Conservation (phyloP, 768 basidiomycete species). For the Pleurotus giganteus region DNA sequence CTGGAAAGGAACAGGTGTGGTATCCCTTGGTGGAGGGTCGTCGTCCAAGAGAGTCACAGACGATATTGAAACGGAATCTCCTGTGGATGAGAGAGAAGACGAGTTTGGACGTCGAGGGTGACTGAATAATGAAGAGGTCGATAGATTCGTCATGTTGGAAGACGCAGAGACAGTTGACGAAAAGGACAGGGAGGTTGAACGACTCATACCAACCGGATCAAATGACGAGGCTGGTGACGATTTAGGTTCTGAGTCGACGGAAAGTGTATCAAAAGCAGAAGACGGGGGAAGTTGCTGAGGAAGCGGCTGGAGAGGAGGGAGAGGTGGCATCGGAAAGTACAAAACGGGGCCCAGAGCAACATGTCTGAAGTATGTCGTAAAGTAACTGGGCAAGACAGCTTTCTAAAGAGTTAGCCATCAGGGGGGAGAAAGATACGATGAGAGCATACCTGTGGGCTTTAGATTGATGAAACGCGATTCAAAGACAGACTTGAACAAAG, state of each 20-base stretch:
- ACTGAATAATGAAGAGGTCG: slow-evolving; percentile 19
- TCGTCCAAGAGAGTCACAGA: slow-evolving; percentile 10
- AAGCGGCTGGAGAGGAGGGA: slow-evolving; percentile 60
- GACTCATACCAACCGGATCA: slow-evolving; percentile 17
- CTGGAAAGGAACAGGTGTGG: slow-evolving; percentile 24
- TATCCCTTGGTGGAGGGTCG: slow-evolving; percentile 16
- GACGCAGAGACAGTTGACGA: slow-evolving; percentile 46
- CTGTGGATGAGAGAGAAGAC: slow-evolving; percentile 29
- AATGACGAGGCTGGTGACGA: slow-evolving; percentile 27
- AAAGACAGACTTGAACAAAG: slow-evolving; percentile 63
- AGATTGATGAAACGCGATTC: slow-evolving; percentile 71
- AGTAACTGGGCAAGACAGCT: slow-evolving; percentile 69
- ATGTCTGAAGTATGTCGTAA: slow-evolving; percentile 70
- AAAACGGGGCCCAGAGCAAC: slow-evolving; percentile 59
- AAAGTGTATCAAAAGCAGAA: slow-evolving; percentile 33
- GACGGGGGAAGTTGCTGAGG: slow-evolving; percentile 42
- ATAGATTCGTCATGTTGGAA: slow-evolving; percentile 24
- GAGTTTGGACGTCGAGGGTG: slow-evolving; percentile 18
- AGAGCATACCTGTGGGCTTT: slow-evolving; percentile 58
- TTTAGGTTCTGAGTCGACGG: slow-evolving; percentile 31
- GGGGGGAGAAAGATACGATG: slow-evolving; percentile 2
- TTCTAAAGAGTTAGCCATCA: slow-evolving; percentile 5
- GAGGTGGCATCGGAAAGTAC: slow-evolving; percentile 67
- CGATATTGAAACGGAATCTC: slow-evolving; percentile 17
- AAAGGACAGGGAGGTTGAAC: slow-evolving; percentile 50